phyloP scores from a whole-genome alignment of 805 yeast genomes.

The Pichia deserticola region DNA sequence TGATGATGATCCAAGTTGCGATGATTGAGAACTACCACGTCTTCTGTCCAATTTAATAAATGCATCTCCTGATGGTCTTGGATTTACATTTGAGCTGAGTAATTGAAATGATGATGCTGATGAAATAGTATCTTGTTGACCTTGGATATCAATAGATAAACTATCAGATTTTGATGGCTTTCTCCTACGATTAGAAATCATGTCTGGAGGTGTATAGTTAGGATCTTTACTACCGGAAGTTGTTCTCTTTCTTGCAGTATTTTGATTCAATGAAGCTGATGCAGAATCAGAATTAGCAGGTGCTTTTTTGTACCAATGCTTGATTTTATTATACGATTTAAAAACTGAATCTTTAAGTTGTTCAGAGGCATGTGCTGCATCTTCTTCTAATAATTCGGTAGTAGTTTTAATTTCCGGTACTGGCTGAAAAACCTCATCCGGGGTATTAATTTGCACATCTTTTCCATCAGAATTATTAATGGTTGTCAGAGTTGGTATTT shows the following conservation, averaged over 20 bases:
- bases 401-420: neutral
- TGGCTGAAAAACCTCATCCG: neutral
- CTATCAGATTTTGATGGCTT: constrained; percentile 3
- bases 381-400: neutral
- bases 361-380: neutral
- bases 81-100: neutral
- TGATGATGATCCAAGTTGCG: constrained; percentile 6
- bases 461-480: neutral
- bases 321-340: constrained; percentile 49
- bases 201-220: constrained; percentile 45
- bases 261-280: neutral
- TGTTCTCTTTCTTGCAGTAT: neutral
- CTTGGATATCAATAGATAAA: neutral
- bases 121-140: neutral
- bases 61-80: constrained; percentile 5
- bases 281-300: constrained; percentile 12
- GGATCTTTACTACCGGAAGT: constrained; percentile 5
- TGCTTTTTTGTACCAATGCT: constrained; percentile 60
- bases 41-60: constrained; percentile 6
- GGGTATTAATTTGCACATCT: neutral
- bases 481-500: no score
- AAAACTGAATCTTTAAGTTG: constrained; percentile 25
- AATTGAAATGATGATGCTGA: constrained; percentile 3
- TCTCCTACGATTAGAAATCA: constrained; percentile 52
- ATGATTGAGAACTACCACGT: constrained; percentile 4